These are phyloP conservation scores for Geosmithia flava DNA, from an alignment of 2,329 filamentous ascomycete species.

Conservation along the genomic window DNA sequence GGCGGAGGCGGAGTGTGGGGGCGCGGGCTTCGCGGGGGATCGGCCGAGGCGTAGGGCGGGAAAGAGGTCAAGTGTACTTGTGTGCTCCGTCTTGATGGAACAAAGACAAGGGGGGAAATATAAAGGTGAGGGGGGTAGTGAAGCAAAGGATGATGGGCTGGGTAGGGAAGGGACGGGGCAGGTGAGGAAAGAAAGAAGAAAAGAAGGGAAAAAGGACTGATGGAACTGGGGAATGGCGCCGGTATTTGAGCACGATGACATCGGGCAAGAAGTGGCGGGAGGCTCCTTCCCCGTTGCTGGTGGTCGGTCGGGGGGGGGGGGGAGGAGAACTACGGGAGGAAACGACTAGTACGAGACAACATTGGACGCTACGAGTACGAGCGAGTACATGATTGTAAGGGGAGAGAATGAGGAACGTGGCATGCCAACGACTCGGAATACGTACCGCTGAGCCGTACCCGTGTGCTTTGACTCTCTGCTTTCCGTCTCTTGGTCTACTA, in stretches of 20 bases:
- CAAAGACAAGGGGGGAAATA: neutral
- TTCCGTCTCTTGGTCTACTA: too few species aligned
- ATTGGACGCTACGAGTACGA: too few species aligned
- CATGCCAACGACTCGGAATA: too few species aligned
- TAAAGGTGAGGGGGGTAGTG: neutral
- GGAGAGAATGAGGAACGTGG: too few species aligned
- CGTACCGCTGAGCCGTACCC: too few species aligned
- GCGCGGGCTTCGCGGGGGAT: neutral
- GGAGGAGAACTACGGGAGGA: neutral
- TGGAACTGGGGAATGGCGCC: slow-evolving; percentile 1
- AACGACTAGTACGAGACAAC: too few species aligned
- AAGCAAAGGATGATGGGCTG: neutral
- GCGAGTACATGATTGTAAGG: too few species aligned
- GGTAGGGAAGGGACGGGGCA: neutral
- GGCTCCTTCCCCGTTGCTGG: neutral
- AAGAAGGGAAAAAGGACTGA: slow-evolving; percentile 2
- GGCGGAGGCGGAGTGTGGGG: neutral
- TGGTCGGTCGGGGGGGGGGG: too few species aligned
- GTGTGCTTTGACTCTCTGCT: too few species aligned
- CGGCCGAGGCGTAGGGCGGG: too few species aligned
- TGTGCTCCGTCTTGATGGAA: neutral
- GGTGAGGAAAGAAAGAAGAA: neutral
- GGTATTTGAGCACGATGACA: neutral
- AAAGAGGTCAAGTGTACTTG: neutral
- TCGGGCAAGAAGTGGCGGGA: neutral